Evolutionary conservation across 495 filamentous ascomycete species (phyloP), one percentile per base, ranked within the genome.

Genomic region (Barbatosphaeria neglecta): DNA sequence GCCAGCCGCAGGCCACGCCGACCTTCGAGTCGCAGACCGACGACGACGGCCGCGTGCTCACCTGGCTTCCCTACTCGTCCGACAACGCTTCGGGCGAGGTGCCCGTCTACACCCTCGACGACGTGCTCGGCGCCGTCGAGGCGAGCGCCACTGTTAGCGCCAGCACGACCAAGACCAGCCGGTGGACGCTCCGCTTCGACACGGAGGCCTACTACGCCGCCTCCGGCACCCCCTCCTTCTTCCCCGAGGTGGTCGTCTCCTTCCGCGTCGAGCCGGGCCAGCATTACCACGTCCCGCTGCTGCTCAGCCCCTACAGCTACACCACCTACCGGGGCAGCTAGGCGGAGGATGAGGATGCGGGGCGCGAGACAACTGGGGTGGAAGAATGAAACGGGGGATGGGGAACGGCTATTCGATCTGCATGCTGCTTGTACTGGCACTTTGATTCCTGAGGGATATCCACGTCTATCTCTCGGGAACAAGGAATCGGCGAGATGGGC

Each of bases 261-360:
- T 95, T 98, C 62, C 77, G 76, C 38, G 87, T 90, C 2, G 73
- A 77, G 50, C 72, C 74, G 41, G 80, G 70, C 11, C 75, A 84
- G 67, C 85, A 93, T 67, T 96, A 89, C 56, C 92, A 98, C 76
- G 84, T 98, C 4, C 92, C 92, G 22, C 67, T 98, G 60, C 54
- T 98, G 61, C 60, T 98, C 66, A 80, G 86, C 45, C 90, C 90
- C 37, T 96, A 82, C 70, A 87, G 82, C 57, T 98, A 94, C 68
- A 86, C 86, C 42, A 96, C 92, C 6, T 98, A 98, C 65, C 71
- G 92, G 55, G 92, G 92, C 25, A 78, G 74, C 47, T 82, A 52
- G 57, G 18, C 8, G 6, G 20, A 39, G 6, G 20, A 39, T 19
- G 37, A 18, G 31, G 31, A 18, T 17, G 16, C n/a, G 3, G 70